Percentiles rank a stretch among this genome's conserved stretches.
phyloP scores from a whole-genome alignment of 371 early-diverging fungal species.

The Lichtheimia corymbifera region DNA sequence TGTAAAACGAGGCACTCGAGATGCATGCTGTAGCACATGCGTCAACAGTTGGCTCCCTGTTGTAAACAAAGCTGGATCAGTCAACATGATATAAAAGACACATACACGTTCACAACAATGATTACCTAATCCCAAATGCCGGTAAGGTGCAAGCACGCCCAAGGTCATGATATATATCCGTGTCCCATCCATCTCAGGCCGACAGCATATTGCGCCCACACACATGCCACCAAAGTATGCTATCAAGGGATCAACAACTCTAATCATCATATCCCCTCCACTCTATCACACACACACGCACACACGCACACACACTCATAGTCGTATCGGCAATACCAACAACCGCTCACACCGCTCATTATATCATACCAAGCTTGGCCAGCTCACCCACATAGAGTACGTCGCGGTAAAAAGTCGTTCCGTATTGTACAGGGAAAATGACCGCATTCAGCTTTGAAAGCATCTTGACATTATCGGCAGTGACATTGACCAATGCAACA shows the following conservation, averaged over 20 bases:
- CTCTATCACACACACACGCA: background rate
- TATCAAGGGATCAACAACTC: slow-evolving; percentile 19
- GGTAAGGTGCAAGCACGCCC: slow-evolving; percentile 87
- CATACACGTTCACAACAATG: background rate
- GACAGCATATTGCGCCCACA: slow-evolving; percentile 88
- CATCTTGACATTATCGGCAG: slow-evolving; percentile 65
- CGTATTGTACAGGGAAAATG: slow-evolving; percentile 88
- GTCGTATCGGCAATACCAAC: background rate
- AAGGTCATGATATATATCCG: slow-evolving; percentile 92
- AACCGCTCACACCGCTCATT: background rate
- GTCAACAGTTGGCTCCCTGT: slow-evolving; percentile 63
- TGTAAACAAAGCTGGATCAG: background rate
- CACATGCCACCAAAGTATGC: slow-evolving; percentile 72
- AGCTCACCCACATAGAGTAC: slow-evolving; percentile 71
- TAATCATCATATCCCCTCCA: background rate
- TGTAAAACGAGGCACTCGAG: slow-evolving; percentile 27
- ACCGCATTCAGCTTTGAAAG: slow-evolving; percentile 75
- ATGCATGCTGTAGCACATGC: slow-evolving; percentile 60
- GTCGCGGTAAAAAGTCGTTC: slow-evolving; percentile 77
- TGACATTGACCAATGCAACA: slow-evolving; percentile 43
- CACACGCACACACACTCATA: background rate
- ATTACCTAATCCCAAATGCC: slow-evolving; percentile 80
- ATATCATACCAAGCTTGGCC: slow-evolving; percentile 44
- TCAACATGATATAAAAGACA: background rate
- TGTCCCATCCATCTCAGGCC: slow-evolving; percentile 52